phyloP scores from a whole-genome alignment of 331 rosid genomes.

The Rhamnella rubrinervis region DNA sequence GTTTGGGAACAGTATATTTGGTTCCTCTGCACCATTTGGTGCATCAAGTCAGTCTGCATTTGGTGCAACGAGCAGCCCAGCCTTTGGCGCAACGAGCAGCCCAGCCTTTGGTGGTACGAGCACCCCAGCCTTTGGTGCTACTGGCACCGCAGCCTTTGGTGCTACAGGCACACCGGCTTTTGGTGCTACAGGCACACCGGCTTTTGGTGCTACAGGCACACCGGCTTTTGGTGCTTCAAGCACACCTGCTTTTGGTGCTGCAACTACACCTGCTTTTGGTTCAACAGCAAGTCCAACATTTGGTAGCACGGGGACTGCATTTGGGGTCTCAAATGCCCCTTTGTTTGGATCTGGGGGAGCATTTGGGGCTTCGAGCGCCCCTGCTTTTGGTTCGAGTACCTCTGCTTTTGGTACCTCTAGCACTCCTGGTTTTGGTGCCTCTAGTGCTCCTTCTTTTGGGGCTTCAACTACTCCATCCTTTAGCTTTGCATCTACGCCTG shows the following conservation, averaged over 20 bases:
- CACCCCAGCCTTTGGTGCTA: slow-evolving; percentile 50
- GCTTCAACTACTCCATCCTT: slow-evolving; percentile 70
- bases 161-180: slow-evolving; percentile 31
- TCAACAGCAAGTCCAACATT: slow-evolving; percentile 43
- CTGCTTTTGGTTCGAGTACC: slow-evolving; percentile 26
- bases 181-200: slow-evolving; percentile 32
- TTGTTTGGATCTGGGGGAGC: slow-evolving; percentile 67
- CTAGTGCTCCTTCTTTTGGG: slow-evolving; percentile 61
- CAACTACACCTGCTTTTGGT: slow-evolving; percentile 56
- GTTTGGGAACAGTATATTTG: slow-evolving; percentile 79
- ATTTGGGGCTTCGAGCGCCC: slow-evolving; percentile 59
- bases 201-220: slow-evolving; percentile 36
- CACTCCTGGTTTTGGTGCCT: slow-evolving; percentile 53
- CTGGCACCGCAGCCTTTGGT: slow-evolving; percentile 36
- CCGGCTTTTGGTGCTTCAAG: slow-evolving; percentile 33
- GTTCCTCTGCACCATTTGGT: slow-evolving; percentile 82
- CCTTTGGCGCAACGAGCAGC: slow-evolving; percentile 30
- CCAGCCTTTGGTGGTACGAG: slow-evolving; percentile 40
- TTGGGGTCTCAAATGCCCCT: slow-evolving; percentile 52
- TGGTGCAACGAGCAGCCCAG: slow-evolving; percentile 38
- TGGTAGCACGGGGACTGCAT: slow-evolving; percentile 62
- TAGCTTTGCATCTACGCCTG: slow-evolving; percentile 57
- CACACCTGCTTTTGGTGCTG: slow-evolving; percentile 27
- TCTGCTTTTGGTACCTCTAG: slow-evolving; percentile 57
- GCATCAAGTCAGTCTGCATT: slow-evolving; percentile 55